Evolutionary conservation across 1,284 basidiomycete genomes (phyloP).

Genomic region (Naganishia sp.): DNA sequence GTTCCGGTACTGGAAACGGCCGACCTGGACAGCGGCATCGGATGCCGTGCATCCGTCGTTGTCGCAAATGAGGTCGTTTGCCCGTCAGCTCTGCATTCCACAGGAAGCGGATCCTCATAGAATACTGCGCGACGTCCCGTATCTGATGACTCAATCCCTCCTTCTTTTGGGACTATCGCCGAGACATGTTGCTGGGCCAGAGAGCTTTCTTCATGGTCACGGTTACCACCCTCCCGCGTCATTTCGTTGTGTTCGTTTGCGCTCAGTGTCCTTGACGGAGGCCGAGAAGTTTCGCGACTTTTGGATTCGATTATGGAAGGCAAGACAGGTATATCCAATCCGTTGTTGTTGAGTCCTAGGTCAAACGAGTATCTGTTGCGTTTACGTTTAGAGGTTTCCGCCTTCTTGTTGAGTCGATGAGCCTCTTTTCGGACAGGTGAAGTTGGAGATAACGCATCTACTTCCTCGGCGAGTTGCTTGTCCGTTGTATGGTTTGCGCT

Average conservation of each 20-base stretch:
- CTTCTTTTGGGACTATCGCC: background rate
- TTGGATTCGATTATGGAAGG: conserved; percentile 11
- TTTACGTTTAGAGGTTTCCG: conserved; percentile 10
- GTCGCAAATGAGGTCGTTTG: background rate
- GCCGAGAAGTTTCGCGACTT: conserved; percentile 19
- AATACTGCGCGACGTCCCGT: too few relatives aligned
- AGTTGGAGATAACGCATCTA: conserved; percentile 1
- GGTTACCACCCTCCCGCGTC: background rate
- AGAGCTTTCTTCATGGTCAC: background rate
- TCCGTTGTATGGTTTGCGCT: too few relatives aligned
- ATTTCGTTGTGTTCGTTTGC: background rate
- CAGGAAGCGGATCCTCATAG: too few relatives aligned
- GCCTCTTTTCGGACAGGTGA: conserved; percentile 12
- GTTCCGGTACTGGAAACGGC: background rate
- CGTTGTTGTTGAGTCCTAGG: conserved; percentile 1
- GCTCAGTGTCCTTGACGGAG: background rate
- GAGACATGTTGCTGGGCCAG: background rate
- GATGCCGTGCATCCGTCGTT: background rate
- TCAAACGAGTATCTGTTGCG: conserved; percentile 27
- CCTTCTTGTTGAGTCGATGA: conserved; percentile 21
- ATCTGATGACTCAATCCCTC: too few relatives aligned
- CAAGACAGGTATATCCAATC: background rate
- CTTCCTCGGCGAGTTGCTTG: background rate
- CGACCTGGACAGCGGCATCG: background rate
- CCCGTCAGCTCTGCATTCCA: background rate